Evolutionary conservation across 2,329 filamentous ascomycete species (phyloP).

Genomic region (Aschersonia sp.): DNA sequence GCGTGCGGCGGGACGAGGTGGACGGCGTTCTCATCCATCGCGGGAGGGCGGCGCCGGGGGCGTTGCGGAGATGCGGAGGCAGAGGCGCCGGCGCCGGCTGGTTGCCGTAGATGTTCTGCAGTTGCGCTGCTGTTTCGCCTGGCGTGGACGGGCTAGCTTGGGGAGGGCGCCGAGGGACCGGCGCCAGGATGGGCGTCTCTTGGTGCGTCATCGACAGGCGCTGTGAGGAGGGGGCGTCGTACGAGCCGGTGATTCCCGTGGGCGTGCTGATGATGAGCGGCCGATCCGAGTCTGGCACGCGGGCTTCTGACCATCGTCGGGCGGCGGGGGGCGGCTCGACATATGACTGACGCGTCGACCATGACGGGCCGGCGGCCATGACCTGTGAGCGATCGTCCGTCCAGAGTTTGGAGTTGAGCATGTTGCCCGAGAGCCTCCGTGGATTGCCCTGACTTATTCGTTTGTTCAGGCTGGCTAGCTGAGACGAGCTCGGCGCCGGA

Average conservation of each 20-base stretch:
- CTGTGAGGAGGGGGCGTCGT: slow-evolving; percentile 25
- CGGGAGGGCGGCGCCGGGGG: slow-evolving; percentile 11
- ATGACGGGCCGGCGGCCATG: not conserved
- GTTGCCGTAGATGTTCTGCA: slow-evolving; percentile 40
- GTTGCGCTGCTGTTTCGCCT: slow-evolving; percentile 34
- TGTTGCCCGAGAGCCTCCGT: slow-evolving; percentile 27
- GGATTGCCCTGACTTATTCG: slow-evolving; percentile 22
- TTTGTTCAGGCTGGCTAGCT: slow-evolving; percentile 21
- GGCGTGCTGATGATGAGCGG: slow-evolving; percentile 49
- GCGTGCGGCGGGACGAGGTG: slow-evolving; percentile 17
- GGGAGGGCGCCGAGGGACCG: slow-evolving; percentile 33
- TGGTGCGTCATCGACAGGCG: slow-evolving; percentile 16
- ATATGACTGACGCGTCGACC: not conserved
- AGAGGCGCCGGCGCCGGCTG: slow-evolving; percentile 8
- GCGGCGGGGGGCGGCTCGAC: not conserved
- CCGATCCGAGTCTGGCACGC: slow-evolving; percentile 25
- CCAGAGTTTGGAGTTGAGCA: slow-evolving; percentile 11
- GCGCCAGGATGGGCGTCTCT: slow-evolving; percentile 35
- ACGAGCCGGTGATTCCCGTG: slow-evolving; percentile 37
- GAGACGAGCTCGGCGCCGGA: slow-evolving; percentile 23
- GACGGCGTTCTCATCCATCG: slow-evolving; percentile 22
- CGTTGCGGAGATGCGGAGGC: slow-evolving; percentile 2
- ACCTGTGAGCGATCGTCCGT: not conserved
- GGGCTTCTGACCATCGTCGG: not conserved
- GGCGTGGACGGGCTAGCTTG: slow-evolving; percentile 17